A percentile compares a stretch with the other conserved stretches of the same genome.
Conservation (phyloP, 2,329 filamentous ascomycete genomes). For the Colletotrichum godetiae region DNA sequence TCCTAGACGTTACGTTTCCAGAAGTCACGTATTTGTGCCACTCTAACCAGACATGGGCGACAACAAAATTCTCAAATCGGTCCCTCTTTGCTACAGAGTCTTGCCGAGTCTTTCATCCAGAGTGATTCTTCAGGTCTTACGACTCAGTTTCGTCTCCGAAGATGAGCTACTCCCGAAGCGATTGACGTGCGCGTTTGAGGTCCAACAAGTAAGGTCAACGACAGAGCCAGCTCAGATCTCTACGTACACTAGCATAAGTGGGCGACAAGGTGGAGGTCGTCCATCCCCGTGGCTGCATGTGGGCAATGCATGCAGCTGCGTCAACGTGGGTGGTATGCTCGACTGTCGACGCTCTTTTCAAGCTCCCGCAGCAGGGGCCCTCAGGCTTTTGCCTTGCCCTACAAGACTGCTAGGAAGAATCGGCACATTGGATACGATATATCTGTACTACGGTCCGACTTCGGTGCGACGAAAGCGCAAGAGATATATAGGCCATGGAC, state of each 20-base stretch:
- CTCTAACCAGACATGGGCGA: not conserved
- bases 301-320: slow-evolving; percentile 27
- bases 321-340: slow-evolving; percentile 10
- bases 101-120: not conserved
- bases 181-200: not conserved
- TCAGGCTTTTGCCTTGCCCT: slow-evolving; percentile 23
- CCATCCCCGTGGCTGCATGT: not conserved
- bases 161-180: not conserved
- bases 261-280: not conserved
- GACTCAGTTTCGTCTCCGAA: not conserved
- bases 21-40: slow-evolving; percentile 2
- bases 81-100: not conserved
- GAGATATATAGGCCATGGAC: not conserved
- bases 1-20: not conserved
- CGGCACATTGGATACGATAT: not conserved
- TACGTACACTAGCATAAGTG: not conserved
- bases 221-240: not conserved
- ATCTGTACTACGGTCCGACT: slow-evolving; percentile 13
- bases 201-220: not conserved
- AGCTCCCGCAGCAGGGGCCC: slow-evolving; percentile 6
- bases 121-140: not conserved
- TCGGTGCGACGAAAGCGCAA: not conserved
- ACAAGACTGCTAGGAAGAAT: not conserved
- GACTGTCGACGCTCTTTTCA: not conserved
- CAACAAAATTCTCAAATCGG: not conserved